Conservation (phyloP, 495 filamentous ascomycete species). For the Lasiosphaeria hispida region DNA sequence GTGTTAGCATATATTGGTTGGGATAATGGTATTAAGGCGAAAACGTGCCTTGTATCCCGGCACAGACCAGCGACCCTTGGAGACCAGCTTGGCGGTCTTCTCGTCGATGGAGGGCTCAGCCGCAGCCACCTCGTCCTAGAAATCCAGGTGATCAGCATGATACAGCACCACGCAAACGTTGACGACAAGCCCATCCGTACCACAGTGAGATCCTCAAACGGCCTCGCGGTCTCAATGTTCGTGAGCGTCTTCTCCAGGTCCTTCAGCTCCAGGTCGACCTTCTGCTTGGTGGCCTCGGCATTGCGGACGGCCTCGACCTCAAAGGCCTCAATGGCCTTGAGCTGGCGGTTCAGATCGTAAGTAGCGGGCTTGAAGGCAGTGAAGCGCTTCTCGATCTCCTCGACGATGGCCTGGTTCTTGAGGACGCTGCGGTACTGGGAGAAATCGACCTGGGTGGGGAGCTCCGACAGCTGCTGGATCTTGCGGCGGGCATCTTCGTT, state of each 20-base stretch:
- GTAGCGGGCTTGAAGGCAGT: conserved; percentile 82
- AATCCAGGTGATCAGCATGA: conserved; percentile 23
- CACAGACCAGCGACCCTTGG: conserved; percentile 95
- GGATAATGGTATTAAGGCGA: background rate
- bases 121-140: conserved; percentile 86
- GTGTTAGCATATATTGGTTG: conserved; percentile 15
- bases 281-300: conserved; percentile 90
- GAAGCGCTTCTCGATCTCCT: conserved; percentile 96
- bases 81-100: conserved; percentile 86
- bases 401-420: conserved; percentile 89
- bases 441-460: conserved; percentile 86
- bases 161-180: background rate
- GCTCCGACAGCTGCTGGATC: conserved; percentile 72
- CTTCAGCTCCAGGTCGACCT: conserved; percentile 88
- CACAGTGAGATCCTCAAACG: conserved; percentile 97
- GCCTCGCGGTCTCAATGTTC: conserved; percentile 95
- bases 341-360: conserved; percentile 85
- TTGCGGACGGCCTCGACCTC: conserved; percentile 96
- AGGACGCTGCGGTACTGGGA: conserved; percentile 83
- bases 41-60: conserved; percentile 92
- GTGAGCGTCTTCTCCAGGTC: conserved; percentile 89
- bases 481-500: conserved; percentile 98
- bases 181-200: conserved; percentile 51
- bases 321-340: conserved; percentile 97
- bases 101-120: conserved; percentile 94